Evolutionary conservation across 371 early-diverging fungal genomes (phyloP).

Genomic region (Mucor lusitanicus): DNA sequence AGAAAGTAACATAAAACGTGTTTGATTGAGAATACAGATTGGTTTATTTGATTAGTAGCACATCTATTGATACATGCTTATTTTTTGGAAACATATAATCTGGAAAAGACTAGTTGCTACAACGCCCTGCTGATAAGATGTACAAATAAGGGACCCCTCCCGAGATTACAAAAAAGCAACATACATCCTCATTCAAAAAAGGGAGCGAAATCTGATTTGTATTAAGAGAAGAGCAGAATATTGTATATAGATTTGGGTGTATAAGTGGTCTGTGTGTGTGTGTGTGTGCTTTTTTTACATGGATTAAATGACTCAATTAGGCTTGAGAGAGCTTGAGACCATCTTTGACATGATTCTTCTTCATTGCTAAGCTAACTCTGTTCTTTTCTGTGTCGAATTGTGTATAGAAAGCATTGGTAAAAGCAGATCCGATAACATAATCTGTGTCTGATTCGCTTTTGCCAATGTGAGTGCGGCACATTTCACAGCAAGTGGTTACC

Average conservation of each 20-base stretch:
- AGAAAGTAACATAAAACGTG: background rate
- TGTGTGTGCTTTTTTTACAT: background rate
- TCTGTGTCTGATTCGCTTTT: slow-evolving; percentile 41
- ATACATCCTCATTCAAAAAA: background rate
- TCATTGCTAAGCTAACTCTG: slow-evolving; percentile 41
- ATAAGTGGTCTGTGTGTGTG: background rate
- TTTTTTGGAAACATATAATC: background rate
- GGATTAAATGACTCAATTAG: background rate
- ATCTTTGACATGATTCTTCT: slow-evolving; percentile 36
- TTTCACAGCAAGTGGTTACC: slow-evolving; percentile 39
- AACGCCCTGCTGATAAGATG: background rate
- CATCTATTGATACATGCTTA: background rate
- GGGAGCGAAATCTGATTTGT: background rate
- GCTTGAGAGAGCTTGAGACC: slow-evolving; percentile 25
- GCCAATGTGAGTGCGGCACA: slow-evolving; percentile 44
- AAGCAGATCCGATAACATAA: slow-evolving; percentile 43
- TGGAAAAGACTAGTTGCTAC: background rate
- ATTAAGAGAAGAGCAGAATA: background rate
- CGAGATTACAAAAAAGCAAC: background rate
- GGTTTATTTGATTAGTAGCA: background rate
- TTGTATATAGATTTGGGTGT: background rate
- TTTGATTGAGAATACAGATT: background rate
- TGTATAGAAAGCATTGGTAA: slow-evolving; percentile 52
- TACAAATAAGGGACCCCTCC: background rate
- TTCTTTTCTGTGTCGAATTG: slow-evolving; percentile 42